Evolutionary conservation across 345 rosid species (phyloP).

Genomic region (Nasturtium officinale): DNA sequence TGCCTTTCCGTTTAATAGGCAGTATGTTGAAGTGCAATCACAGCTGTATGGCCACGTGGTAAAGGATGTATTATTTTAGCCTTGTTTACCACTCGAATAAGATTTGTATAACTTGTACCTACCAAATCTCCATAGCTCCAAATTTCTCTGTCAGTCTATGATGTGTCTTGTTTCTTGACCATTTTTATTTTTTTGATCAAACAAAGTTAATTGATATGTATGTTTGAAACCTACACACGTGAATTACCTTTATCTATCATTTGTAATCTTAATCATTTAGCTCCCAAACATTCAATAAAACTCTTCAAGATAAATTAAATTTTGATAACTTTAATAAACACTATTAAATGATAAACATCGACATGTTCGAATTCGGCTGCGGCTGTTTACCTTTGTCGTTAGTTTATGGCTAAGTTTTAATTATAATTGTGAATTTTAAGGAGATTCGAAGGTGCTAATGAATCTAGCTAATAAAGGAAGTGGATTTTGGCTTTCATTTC

Average conservation of each 20-base stretch:
- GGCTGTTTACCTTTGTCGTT: no score
- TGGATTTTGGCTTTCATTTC: no score
- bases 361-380: no score
- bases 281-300: background rate
- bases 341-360: background rate
- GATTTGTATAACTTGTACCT: constrained; percentile 22
- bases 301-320: background rate
- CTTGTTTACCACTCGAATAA: constrained; percentile 13
- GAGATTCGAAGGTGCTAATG: no score
- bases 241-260: background rate
- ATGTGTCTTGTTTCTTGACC: constrained; percentile 12
- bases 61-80: background rate
- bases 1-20: constrained; percentile 3
- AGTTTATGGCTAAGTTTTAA: no score
- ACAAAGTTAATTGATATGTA: background rate
- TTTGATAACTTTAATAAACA: background rate
- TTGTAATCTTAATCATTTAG: background rate
- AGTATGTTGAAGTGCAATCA: constrained; percentile 14
- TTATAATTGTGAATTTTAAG: no score
- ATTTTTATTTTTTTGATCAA: background rate
- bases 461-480: no score
- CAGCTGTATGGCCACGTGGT: constrained; percentile 36
- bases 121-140: constrained; percentile 20
- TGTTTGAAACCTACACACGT: background rate
- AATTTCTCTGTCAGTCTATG: constrained; percentile 8